phyloP scores from a whole-genome alignment of 768 basidiomycete species.

The Suillus bovinus region DNA sequence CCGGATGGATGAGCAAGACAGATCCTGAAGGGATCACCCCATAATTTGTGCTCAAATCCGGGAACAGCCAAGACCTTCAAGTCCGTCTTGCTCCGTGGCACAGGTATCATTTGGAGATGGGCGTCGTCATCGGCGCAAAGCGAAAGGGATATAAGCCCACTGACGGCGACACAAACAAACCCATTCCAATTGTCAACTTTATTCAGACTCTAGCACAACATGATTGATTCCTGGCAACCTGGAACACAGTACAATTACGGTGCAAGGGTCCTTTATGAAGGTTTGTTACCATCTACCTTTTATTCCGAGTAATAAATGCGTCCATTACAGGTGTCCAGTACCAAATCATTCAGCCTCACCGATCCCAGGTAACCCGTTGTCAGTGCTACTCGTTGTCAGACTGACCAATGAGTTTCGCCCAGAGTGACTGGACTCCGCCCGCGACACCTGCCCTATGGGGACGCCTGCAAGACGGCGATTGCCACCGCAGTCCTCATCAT shows the following conservation, averaged over 20 bases:
- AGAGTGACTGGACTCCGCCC: constrained; percentile 71
- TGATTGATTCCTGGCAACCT: constrained; percentile 59
- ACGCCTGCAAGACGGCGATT: constrained; percentile 39
- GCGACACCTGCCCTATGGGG: constrained; percentile 71
- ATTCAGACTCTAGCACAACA: constrained; percentile 20
- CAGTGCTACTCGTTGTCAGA: background rate
- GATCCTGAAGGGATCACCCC: background rate
- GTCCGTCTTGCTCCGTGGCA: constrained; percentile 1
- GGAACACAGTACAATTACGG: constrained; percentile 58
- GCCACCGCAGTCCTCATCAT: constrained; percentile 21
- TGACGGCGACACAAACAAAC: background rate
- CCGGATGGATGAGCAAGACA: background rate
- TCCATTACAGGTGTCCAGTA: constrained; percentile 46
- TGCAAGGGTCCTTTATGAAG: constrained; percentile 56
- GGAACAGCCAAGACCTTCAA: background rate
- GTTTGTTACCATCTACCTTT: constrained; percentile 31
- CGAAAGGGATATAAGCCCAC: background rate
- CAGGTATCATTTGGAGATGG: background rate
- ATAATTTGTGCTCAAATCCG: background rate
- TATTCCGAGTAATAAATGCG: constrained; percentile 13
- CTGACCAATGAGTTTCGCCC: constrained; percentile 6
- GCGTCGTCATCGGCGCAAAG: background rate
- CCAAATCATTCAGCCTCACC: constrained; percentile 73
- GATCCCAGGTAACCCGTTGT: constrained; percentile 53
- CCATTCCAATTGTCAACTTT: background rate